phyloP scores from a whole-genome alignment of 2,329 filamentous ascomycete species.

The Monosporascus sp. region DNA sequence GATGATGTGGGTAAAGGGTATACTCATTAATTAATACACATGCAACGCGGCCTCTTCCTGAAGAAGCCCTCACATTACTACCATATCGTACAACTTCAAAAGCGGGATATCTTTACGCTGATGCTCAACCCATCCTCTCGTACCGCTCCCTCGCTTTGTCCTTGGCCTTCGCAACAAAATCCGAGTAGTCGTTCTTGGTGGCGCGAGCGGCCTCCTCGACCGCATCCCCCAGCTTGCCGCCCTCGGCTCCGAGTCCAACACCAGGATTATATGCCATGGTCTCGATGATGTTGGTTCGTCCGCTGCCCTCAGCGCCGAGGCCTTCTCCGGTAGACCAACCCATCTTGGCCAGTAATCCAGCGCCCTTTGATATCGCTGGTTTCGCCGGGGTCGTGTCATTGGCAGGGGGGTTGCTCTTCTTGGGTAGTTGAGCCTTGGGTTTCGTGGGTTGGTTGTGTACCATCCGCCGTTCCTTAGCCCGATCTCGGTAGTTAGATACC shows the following conservation, averaged over 20 bases:
- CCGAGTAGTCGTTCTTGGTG: conserved; percentile 54
- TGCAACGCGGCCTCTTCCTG: too few relatives aligned
- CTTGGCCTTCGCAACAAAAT: conserved; percentile 59
- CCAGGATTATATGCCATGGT: conserved; percentile 62
- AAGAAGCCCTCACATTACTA: too few relatives aligned
- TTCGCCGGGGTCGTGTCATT: conserved; percentile 28
- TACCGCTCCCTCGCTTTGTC: conserved; percentile 63
- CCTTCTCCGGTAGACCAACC: conserved; percentile 63
- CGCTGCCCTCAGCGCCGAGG: conserved; percentile 57
- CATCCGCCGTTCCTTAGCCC: conserved; percentile 61
- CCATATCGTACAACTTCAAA: too few relatives aligned
- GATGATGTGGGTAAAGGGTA: too few relatives aligned
- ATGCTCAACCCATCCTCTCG: conserved; percentile 41
- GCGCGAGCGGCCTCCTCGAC: conserved; percentile 55
- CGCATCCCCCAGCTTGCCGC: conserved; percentile 65
- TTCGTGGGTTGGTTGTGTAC: conserved; percentile 57
- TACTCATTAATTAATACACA: too few relatives aligned
- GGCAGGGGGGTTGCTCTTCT: conserved; percentile 28
- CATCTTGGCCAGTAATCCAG: conserved; percentile 65
- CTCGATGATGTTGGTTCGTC: conserved; percentile 58
- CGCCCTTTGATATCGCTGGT: conserved; percentile 53
- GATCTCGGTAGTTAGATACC: conserved; percentile 51
- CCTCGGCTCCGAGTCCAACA: conserved; percentile 64
- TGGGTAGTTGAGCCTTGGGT: conserved; percentile 31
- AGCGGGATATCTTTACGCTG: too few relatives aligned